Evolutionary conservation across 2,329 filamentous ascomycete genomes (phyloP), one percentile per base, ranked within the genome.

Genomic region (Paraconiothyrium sp.): DNA sequence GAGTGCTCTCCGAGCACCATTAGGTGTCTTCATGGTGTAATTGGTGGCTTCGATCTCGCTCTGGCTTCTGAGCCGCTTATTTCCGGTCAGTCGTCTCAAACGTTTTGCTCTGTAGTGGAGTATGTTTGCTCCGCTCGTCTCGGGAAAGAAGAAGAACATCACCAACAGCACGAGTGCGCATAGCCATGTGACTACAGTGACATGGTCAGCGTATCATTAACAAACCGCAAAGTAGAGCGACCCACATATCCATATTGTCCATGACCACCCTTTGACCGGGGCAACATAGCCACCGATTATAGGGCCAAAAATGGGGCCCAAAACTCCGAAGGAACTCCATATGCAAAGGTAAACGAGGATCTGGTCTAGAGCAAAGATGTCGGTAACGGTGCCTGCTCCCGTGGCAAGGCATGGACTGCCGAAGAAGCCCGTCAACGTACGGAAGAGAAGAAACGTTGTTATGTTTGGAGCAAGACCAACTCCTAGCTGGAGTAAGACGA

Each of bases 401-500:
- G 68, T 75, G 1, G 72, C 68, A 6, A 75, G 62, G 54, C 63
- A 66, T 20, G 72, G 72, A 5, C 55, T 61, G 4, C 72, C 72
- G 44, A 71, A 72, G 50, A 73, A 72, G 14, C 72, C 72, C 11
- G 59, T 64, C 11, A 74, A 54, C 47, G 70, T 72, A 34, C 72
- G 67, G 44, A 80, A 71, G 35, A 89, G 85, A 67, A 90, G 82
- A 6, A 92, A 80, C 0, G 86, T 86, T 0, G 84, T 77, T 54
- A 87, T 88, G 77, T 86, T 89, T 37, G 83, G 72, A 5, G 85
- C 85, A 0, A 90, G 72, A 0, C 87, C 86, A 0, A 88, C 86
- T 0, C 88, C 88, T 30, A 91, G 83, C 9, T 84, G 86, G n/a
- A 92, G 75, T 64, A 90, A 82, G 55, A 89, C 85, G 73, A 90